These are phyloP conservation scores for Wickerhamomyces tratensis DNA, from an alignment of 805 yeast genomes.

Conservation along the genomic window DNA sequence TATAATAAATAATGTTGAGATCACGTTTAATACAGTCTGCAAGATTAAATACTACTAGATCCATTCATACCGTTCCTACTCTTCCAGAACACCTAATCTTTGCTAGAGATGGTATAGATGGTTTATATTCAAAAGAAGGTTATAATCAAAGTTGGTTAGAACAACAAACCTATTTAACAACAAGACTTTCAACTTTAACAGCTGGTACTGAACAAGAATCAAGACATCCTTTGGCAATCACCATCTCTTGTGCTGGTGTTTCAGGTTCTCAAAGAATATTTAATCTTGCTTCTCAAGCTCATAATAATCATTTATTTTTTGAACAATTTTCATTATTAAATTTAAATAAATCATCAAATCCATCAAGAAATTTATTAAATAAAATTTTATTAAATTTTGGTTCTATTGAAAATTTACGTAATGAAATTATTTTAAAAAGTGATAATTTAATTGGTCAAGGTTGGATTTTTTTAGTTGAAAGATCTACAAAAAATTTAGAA, in stretches of 20 bases:
- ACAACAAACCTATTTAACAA: conserved; percentile 58
- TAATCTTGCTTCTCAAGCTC: conserved; percentile 85
- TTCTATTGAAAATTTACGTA: conserved; percentile 12
- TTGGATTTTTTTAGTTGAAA: conserved; percentile 67
- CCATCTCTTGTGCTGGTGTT: conserved; percentile 56
- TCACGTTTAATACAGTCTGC: background rate
- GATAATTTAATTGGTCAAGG: conserved; percentile 45
- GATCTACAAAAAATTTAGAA: conserved; percentile 45
- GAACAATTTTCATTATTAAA: conserved; percentile 36
- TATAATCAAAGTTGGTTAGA: conserved; percentile 73
- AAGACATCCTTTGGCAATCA: conserved; percentile 62
- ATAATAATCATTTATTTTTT: conserved; percentile 85
- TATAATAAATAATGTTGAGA: background rate
- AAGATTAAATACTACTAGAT: conserved; percentile 10
- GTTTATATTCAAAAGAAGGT: conserved; percentile 56
- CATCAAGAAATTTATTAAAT: conserved; percentile 22
- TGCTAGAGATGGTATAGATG: conserved; percentile 43
- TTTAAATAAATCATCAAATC: conserved; percentile 5
- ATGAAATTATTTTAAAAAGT: conserved; percentile 6
- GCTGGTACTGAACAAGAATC: conserved; percentile 76
- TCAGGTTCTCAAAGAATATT: conserved; percentile 60
- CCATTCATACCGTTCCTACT: conserved; percentile 56
- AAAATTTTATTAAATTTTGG: conserved; percentile 30
- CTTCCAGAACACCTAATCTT: conserved; percentile 32
- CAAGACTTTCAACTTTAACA: conserved; percentile 53